Base-by-base conservation (phyloP, 78 protist genomes). In the slime mould (Dictyostelium discoideum) region DNA sequence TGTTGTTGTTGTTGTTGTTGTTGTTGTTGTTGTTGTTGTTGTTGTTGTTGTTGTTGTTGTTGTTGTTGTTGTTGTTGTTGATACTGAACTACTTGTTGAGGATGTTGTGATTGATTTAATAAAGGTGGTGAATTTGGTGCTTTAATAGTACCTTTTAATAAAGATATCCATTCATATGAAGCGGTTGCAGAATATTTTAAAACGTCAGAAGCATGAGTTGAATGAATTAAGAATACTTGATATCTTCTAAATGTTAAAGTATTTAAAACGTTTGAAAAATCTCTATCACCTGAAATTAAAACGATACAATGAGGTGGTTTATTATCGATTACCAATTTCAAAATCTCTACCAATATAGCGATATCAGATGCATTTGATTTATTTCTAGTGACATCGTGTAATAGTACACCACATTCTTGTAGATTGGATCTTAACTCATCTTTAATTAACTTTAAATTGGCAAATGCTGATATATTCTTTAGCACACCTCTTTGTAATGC, bases 221-320 rank as follows among this genome's bases (percentile, higher is more conserved):
- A 90, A 69, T 90, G 94, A 72, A 90, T 90, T 29, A 90, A 76
- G 29, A 50, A 90, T 26, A 90, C 94, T 82, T 90, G 87, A 37
- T 90, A 90, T 44, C 94, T 74, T 72, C 94, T 20, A 82, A 90
- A 90, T 4, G 94, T 90, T 24, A 90, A 63, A 8, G 94, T 90
- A 29, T 90, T 90, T 8, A 90, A 48, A 13, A 90, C 94, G 26
- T 90, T 90, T 24, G 85, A 77, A 48, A 90, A 90, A 44, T 90
- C 94, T 10, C 94, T 81, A 72, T 90, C 94, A 90, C 94, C 94
- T 10, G 88, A 82, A 37, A 90, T 90, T 77, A 90, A 48, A 20
- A 90, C 94, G 24, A 90, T 82, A 40, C 94, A 90, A 82, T 90
- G 94, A 13, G 94, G 94, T 32, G 94, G 94, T 82, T 90, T 90